These are phyloP conservation scores for Wickerhamomyces alni DNA, from an alignment of 805 yeast species.

Conservation along the genomic window DNA sequence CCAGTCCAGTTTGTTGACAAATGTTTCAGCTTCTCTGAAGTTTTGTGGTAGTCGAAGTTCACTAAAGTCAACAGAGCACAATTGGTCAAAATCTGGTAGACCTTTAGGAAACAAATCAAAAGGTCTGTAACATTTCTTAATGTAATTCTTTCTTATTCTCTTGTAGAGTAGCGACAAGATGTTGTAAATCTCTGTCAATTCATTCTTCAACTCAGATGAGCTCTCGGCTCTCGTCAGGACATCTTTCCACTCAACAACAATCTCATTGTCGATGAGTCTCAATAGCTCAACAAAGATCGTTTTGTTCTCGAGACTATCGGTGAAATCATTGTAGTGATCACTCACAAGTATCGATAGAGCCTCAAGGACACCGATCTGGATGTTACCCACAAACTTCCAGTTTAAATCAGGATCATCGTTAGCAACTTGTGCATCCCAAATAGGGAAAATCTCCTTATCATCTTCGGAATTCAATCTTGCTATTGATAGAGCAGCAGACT, in stretches of 20 bases:
- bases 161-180: slow-evolving; percentile 44
- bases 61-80: not conserved
- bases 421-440: slow-evolving; percentile 43
- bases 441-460: slow-evolving; percentile 37
- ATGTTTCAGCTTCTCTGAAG: slow-evolving; percentile 46
- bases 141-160: slow-evolving; percentile 60
- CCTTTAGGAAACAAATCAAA: slow-evolving; percentile 17
- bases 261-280: slow-evolving; percentile 62
- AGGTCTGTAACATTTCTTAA: slow-evolving; percentile 68
- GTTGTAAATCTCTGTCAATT: slow-evolving; percentile 23
- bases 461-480: slow-evolving; percentile 22
- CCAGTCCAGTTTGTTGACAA: slow-evolving; percentile 58
- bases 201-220: slow-evolving; percentile 15
- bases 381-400: slow-evolving; percentile 63
- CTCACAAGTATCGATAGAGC: slow-evolving; percentile 65
- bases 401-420: slow-evolving; percentile 45
- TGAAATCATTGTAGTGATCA: slow-evolving; percentile 70
- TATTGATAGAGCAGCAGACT: slow-evolving; percentile 53
- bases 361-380: slow-evolving; percentile 77
- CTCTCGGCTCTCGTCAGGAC: slow-evolving; percentile 22
- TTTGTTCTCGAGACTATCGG: slow-evolving; percentile 59
- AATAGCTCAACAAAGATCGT: slow-evolving; percentile 56
- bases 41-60: slow-evolving; percentile 26
- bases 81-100: slow-evolving; percentile 4
- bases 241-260: slow-evolving; percentile 43